A percentile compares a stretch with the other conserved stretches of the same genome.
Evolutionary conservation across 371 early-diverging fungal species (phyloP).

Genomic region (Mortierella sp.): DNA sequence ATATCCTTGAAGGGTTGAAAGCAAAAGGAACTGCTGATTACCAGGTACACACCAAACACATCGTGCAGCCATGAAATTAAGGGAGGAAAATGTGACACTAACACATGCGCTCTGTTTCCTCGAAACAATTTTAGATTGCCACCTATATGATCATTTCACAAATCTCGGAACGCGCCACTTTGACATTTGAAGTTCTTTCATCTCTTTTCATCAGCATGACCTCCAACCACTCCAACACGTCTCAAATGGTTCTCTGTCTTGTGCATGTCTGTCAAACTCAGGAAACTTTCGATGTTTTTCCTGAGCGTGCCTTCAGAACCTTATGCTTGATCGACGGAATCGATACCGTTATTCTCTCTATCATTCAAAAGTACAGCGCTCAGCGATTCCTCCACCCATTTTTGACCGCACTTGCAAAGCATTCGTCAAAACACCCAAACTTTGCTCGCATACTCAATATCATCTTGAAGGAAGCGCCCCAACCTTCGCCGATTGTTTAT

Average conservation of each 20-base stretch:
- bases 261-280: constrained; percentile 79
- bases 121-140: constrained; percentile 56
- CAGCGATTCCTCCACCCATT: constrained; percentile 66
- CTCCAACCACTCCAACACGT: constrained; percentile 55
- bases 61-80: background rate
- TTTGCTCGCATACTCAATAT: constrained; percentile 58
- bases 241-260: constrained; percentile 67
- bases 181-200: constrained; percentile 64
- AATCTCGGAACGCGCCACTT: constrained; percentile 64
- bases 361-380: constrained; percentile 66
- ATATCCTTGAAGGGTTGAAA: constrained; percentile 67
- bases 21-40: constrained; percentile 63
- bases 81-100: background rate
- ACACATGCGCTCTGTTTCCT: constrained; percentile 1
- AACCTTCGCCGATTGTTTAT: constrained; percentile 61
- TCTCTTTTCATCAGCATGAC: constrained; percentile 63
- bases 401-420: constrained; percentile 52
- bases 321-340: constrained; percentile 53
- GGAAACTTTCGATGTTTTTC: constrained; percentile 60
- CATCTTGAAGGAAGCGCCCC: constrained; percentile 58
- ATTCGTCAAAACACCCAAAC: constrained; percentile 42
- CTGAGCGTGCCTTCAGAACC: constrained; percentile 58
- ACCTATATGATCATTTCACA: constrained; percentile 80
- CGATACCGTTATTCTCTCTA: constrained; percentile 50
- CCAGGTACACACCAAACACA: constrained; percentile 46